Percentiles rank a stretch among this genome's conserved stretches.
Conservation (phyloP, 2,329 filamentous ascomycete genomes). For the Epichloe hybrida region DNA sequence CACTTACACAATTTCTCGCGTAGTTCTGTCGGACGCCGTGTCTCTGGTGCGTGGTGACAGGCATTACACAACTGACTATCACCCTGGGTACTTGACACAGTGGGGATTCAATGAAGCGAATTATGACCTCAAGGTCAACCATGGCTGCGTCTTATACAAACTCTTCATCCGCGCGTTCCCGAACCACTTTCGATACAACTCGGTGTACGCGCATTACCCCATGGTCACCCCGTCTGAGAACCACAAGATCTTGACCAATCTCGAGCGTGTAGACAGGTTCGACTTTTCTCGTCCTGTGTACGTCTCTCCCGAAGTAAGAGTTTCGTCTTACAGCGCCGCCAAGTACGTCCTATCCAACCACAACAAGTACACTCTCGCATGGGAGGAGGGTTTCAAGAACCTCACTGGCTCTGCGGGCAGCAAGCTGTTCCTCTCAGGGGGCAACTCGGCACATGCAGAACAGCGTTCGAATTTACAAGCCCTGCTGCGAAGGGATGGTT, state of each 20-base stretch:
- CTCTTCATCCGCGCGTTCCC: slow-evolving; percentile 70
- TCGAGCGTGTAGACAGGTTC: slow-evolving; percentile 56
- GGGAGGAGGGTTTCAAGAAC: slow-evolving; percentile 48
- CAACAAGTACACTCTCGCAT: slow-evolving; percentile 49
- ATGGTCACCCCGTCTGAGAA: slow-evolving; percentile 60
- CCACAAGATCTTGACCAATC: slow-evolving; percentile 50
- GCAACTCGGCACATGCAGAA: slow-evolving; percentile 31
- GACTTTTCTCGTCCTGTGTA: slow-evolving; percentile 49
- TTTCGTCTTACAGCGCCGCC: slow-evolving; percentile 48
- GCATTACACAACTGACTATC: slow-evolving; percentile 68
- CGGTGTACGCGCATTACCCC: slow-evolving; percentile 72
- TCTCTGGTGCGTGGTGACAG: slow-evolving; percentile 66
- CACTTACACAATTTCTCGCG: slow-evolving; percentile 63
- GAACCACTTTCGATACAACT: slow-evolving; percentile 63
- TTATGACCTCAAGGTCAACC: slow-evolving; percentile 60
- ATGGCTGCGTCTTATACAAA: slow-evolving; percentile 78
- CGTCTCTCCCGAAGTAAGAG: slow-evolving; percentile 35
- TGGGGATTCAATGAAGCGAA: slow-evolving; percentile 70
- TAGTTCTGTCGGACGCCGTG: slow-evolving; percentile 65
- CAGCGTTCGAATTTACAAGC: slow-evolving; percentile 41
- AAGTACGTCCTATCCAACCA: slow-evolving; percentile 47
- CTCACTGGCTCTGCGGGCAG: slow-evolving; percentile 43
- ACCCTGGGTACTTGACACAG: slow-evolving; percentile 61
- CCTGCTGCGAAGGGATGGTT: slow-evolving; percentile 47
- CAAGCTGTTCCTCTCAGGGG: slow-evolving; percentile 44